Conservation (phyloP, 331 rosid genomes). For the Telfairia occidentalis region DNA sequence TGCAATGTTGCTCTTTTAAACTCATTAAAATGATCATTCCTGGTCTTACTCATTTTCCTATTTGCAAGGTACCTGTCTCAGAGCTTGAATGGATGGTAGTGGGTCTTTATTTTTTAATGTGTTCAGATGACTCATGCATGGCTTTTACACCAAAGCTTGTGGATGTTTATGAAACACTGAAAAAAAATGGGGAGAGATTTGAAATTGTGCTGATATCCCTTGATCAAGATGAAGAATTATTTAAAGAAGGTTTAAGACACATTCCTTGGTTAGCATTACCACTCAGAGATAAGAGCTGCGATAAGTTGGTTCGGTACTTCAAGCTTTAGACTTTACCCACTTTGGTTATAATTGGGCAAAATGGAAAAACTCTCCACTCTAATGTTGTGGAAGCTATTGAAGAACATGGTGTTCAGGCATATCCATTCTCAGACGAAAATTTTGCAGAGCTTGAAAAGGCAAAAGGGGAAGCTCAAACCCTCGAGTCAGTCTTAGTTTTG, state of each 20-base stretch:
- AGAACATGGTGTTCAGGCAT: conserved; percentile 31
- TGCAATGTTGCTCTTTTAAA: not conserved
- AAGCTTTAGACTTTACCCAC: conserved; percentile 25
- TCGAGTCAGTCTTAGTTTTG: conserved; percentile 33
- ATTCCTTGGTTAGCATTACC: conserved; percentile 47
- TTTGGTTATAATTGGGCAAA: conserved; percentile 31
- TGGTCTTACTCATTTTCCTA: not conserved
- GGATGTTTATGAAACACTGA: conserved; percentile 23
- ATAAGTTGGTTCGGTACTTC: conserved; percentile 29
- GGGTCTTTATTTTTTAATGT: conserved; percentile 29
- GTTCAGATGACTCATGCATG: conserved; percentile 2
- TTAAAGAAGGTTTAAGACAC: conserved; percentile 16
- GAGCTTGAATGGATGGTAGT: conserved; percentile 44
- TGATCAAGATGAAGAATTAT: conserved; percentile 27
- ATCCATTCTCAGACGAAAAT: conserved; percentile 36
- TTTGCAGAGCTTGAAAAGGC: conserved; percentile 29
- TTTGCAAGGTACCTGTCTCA: conserved; percentile 25
- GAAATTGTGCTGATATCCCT: conserved; percentile 38
- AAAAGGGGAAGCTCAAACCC: conserved; percentile 28
- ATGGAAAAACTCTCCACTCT: conserved; percentile 31
- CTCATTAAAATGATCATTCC: not conserved
- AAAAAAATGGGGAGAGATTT: conserved; percentile 35
- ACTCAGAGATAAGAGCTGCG: conserved; percentile 22
- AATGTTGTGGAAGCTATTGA: conserved; percentile 27
- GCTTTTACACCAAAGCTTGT: conserved; percentile 30